phyloP scores from a whole-genome alignment of 202 grass and related monocot species.

The Cymbopogon flexuosus region DNA sequence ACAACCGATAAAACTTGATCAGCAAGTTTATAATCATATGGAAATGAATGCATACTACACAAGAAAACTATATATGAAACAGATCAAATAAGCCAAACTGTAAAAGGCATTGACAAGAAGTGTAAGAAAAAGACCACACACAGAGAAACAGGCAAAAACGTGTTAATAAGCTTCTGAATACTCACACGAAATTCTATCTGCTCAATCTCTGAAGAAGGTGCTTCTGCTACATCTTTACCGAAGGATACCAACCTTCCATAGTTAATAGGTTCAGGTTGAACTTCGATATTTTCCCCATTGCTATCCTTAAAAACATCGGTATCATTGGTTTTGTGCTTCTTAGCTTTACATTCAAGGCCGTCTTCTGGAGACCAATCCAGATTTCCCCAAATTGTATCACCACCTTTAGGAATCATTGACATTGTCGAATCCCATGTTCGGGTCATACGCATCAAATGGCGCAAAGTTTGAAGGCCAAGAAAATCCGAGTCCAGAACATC shows the following conservation, averaged over 20 bases:
- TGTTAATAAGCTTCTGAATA: conserved; percentile 36
- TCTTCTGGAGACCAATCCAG: conserved; percentile 84
- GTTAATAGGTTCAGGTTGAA: conserved; percentile 50
- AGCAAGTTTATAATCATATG: neutral
- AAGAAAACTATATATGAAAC: conserved; percentile 16
- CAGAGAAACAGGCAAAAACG: conserved; percentile 18
- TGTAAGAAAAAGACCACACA: neutral
- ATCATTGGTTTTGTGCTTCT: conserved; percentile 57
- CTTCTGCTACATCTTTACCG: conserved; percentile 82
- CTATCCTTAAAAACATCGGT: conserved; percentile 43
- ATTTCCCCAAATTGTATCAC: conserved; percentile 91
- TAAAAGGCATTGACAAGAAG: neutral
- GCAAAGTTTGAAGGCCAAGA: conserved; percentile 83
- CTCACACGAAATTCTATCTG: conserved; percentile 81
- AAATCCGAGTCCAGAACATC: conserved; percentile 85
- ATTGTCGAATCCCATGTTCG: conserved; percentile 98
- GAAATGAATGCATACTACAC: conserved; percentile 1
- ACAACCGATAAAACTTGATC: neutral
- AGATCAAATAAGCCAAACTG: neutral
- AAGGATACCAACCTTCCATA: conserved; percentile 86
- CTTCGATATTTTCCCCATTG: conserved; percentile 27
- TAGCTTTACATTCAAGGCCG: conserved; percentile 53
- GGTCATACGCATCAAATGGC: conserved; percentile 95
- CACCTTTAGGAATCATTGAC: conserved; percentile 99
- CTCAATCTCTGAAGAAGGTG: conserved; percentile 46